A percentile compares a stretch with the other conserved stretches of the same genome.
These are phyloP conservation scores for Fusarium anthophilum DNA, from an alignment of 2,329 filamentous ascomycete species.

Conservation along the genomic window DNA sequence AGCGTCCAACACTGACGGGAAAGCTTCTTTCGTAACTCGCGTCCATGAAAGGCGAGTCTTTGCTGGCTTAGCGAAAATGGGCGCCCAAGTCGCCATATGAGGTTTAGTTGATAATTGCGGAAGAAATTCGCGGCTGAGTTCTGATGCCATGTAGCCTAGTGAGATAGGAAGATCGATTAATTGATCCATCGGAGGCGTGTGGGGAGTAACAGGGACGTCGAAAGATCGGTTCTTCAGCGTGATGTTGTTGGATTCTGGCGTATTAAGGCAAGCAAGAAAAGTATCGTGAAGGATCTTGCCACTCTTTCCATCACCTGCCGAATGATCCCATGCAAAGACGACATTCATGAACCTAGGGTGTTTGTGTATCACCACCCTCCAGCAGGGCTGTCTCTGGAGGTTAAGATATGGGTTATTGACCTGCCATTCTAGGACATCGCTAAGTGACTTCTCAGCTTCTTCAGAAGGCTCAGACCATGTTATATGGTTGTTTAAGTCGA, in stretches of 20 bases:
- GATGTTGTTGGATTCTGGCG: neutral
- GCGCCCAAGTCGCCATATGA: neutral
- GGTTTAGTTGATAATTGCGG: neutral
- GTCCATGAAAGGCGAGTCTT: neutral
- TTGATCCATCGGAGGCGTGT: neutral
- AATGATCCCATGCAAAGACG: neutral
- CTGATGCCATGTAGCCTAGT: neutral
- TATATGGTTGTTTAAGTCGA: neutral
- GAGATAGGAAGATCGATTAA: neutral
- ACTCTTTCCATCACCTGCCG: neutral
- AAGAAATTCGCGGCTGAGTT: neutral
- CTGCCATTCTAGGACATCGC: neutral
- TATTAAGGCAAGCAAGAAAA: neutral
- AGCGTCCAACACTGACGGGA: neutral
- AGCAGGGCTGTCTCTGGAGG: neutral
- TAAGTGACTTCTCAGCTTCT: accelerated
- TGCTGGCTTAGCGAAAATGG: neutral
- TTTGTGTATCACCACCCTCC: neutral
- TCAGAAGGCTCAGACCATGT: neutral
- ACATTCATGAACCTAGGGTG: neutral
- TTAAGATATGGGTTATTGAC: neutral
- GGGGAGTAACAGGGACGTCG: neutral
- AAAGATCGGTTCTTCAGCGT: neutral
- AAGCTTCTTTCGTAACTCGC: neutral
- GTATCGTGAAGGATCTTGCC: neutral